phyloP scores from a whole-genome alignment of 805 yeast genomes.

The Priceomyces medius region DNA sequence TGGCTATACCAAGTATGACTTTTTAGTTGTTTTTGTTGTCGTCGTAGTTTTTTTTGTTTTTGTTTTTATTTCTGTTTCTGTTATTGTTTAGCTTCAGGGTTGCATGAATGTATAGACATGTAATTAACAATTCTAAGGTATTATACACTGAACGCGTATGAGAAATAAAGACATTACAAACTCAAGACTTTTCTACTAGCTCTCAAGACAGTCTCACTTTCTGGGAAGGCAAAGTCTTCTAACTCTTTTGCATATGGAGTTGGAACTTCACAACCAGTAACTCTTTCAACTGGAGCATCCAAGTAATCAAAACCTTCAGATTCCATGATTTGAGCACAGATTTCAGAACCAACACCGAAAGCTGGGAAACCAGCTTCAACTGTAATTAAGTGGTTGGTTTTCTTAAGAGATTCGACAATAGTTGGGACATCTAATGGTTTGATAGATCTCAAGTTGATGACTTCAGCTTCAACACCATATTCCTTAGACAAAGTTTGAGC shows the following conservation, averaged over 20 bases:
- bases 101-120: background rate
- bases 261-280: slow-evolving; percentile 99
- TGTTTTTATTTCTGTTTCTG: too few species aligned
- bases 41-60: too few species aligned
- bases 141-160: background rate
- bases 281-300: slow-evolving; percentile 98
- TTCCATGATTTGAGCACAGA: slow-evolving; percentile 97
- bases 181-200: slow-evolving; percentile 80
- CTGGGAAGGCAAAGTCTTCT: slow-evolving; percentile 99
- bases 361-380: slow-evolving; percentile 98
- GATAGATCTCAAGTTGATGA: slow-evolving; percentile 91
- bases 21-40: background rate
- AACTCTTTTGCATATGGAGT: slow-evolving; percentile 96
- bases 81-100: too few species aligned
- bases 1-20: background rate
- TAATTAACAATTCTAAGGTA: background rate
- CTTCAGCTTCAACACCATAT: slow-evolving; percentile 88
- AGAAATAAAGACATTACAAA: slow-evolving; percentile 36
- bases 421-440: slow-evolving; percentile 93
- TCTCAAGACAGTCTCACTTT: slow-evolving; percentile 82
- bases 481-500: slow-evolving; percentile 84
- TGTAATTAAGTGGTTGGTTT: slow-evolving; percentile 93
- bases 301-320: slow-evolving; percentile 96
- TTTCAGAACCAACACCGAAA: slow-evolving; percentile 98
- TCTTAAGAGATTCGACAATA: slow-evolving; percentile 83